Conservation (phyloP, 2,329 filamentous ascomycete species). For the Penicillium sp. region DNA sequence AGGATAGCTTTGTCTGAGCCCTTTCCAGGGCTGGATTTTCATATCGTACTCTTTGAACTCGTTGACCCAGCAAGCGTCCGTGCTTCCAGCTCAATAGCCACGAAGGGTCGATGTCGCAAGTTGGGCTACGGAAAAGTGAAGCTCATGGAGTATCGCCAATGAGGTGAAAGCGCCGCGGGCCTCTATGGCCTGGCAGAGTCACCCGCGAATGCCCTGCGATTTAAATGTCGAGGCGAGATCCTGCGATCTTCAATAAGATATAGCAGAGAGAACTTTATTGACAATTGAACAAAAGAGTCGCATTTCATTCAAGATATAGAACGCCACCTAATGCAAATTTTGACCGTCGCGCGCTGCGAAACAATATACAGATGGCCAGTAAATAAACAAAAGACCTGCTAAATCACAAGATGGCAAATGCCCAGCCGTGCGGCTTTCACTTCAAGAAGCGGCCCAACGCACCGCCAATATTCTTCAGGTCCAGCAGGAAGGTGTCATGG, state of each 20-base stretch:
- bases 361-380: conserved; percentile 8
- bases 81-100: no score
- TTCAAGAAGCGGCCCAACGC: conserved; percentile 77
- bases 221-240: not conserved
- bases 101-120: no score
- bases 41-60: not conserved
- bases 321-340: conserved; percentile 22
- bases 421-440: conserved; percentile 36
- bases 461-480: conserved; percentile 88
- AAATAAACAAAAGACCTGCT: not conserved
- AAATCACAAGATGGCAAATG: not conserved
- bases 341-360: conserved; percentile 9
- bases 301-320: conserved; percentile 12
- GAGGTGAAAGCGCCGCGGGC: no score
- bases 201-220: not conserved
- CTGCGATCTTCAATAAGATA: not conserved
- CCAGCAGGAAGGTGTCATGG: conserved; percentile 92
- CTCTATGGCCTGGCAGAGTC: no score
- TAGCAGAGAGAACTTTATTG: not conserved
- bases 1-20: not conserved
- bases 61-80: not conserved
- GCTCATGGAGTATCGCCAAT: no score
- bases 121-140: no score
- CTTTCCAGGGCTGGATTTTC: not conserved
- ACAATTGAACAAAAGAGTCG: not conserved